These are phyloP conservation scores for Ogataea chonburiensis DNA, from an alignment of 805 yeast species.

Conservation along the genomic window DNA sequence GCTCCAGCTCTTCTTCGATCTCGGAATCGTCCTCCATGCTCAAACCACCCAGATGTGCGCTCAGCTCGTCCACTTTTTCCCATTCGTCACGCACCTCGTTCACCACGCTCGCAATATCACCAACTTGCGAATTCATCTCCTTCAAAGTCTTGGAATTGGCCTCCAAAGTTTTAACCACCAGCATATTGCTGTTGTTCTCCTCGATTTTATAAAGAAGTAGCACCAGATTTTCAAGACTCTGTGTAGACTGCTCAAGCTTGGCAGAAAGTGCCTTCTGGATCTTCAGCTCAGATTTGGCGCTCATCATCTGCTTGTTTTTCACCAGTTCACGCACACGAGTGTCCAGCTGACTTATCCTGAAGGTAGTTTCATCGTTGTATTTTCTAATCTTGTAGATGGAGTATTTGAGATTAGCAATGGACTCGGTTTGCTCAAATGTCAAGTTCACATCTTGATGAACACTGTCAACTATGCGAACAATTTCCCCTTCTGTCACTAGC, in stretches of 20 bases:
- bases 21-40: slow-evolving; percentile 23
- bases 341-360: slow-evolving; percentile 15
- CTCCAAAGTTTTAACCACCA: slow-evolving; percentile 25
- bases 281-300: slow-evolving; percentile 28
- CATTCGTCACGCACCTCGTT: slow-evolving; percentile 21
- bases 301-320: slow-evolving; percentile 15
- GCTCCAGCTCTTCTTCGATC: slow-evolving; percentile 25
- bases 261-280: slow-evolving; percentile 22
- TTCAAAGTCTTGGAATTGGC: slow-evolving; percentile 26
- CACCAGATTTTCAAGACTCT: slow-evolving; percentile 26
- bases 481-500: slow-evolving; percentile 4
- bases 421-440: slow-evolving; percentile 18
- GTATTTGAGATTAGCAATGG: slow-evolving; percentile 31
- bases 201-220: slow-evolving; percentile 26
- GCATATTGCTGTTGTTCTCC: slow-evolving; percentile 27
- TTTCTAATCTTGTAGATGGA: slow-evolving; percentile 24
- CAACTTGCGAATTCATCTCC: slow-evolving; percentile 24
- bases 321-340: slow-evolving; percentile 16
- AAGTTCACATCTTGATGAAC: slow-evolving; percentile 11
- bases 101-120: slow-evolving; percentile 23
- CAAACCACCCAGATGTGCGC: slow-evolving; percentile 14
- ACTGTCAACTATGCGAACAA: neutral
- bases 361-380: slow-evolving; percentile 18
- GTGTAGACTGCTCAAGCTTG: slow-evolving; percentile 22
- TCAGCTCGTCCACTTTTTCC: slow-evolving; percentile 22